Percentiles rank a stretch among this genome's conserved stretches.
These are phyloP conservation scores for Syzygium oleosum DNA, from an alignment of 345 rosid genomes.

Conservation along the genomic window DNA sequence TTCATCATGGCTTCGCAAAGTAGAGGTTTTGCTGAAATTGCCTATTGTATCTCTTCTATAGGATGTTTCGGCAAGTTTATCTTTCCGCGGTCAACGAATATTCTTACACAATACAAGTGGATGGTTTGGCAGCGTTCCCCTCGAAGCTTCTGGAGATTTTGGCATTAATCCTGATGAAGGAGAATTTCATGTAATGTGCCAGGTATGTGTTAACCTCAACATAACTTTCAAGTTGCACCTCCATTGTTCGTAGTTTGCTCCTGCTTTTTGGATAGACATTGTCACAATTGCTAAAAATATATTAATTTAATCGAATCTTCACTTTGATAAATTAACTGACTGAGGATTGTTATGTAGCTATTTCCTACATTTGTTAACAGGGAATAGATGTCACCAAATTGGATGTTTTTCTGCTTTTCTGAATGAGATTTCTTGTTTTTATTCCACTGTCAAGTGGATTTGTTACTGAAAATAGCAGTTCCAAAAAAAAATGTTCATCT, in stretches of 20 bases:
- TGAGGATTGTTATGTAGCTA: background rate
- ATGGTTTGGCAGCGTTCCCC: slow-evolving; percentile 88
- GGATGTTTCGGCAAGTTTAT: slow-evolving; percentile 82
- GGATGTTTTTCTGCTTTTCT: background rate
- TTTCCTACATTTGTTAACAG: background rate
- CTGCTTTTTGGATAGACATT: background rate
- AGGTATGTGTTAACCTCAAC: slow-evolving; percentile 35
- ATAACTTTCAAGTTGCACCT: background rate
- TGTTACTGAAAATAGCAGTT: background rate
- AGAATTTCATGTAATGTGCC: slow-evolving; percentile 97
- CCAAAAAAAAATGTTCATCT: background rate
- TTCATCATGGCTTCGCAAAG: background rate
- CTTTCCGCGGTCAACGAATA: slow-evolving; percentile 88
- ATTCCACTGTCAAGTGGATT: background rate
- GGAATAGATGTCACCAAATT: background rate
- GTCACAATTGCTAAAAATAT: background rate
- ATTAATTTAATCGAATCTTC: background rate
- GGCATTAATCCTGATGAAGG: slow-evolving; percentile 99
- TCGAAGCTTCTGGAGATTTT: slow-evolving; percentile 98
- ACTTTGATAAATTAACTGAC: background rate
- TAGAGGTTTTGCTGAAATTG: background rate
- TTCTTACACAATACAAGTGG: slow-evolving; percentile 91
- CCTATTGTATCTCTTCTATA: slow-evolving; percentile 9
- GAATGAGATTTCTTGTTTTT: background rate
- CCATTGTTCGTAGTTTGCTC: background rate